These are phyloP conservation scores for Aureoboletus auriporus DNA, from an alignment of 768 basidiomycete genomes.

Conservation along the genomic window DNA sequence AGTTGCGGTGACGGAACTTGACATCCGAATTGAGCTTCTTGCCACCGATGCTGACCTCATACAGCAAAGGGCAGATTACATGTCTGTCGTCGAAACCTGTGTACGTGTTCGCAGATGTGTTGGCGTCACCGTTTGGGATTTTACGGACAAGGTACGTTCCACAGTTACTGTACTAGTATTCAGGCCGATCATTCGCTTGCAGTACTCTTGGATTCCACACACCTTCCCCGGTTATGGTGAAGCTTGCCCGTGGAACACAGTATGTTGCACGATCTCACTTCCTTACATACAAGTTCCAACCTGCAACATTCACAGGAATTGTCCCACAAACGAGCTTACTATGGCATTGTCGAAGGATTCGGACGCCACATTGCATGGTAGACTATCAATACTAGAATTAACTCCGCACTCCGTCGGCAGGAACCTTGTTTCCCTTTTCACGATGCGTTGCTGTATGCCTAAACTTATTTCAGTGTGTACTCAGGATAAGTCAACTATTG, in stretches of 20 bases:
- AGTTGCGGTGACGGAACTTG: constrained; percentile 66
- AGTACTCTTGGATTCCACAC: constrained; percentile 16
- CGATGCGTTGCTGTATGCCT: no score
- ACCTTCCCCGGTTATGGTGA: constrained; percentile 8
- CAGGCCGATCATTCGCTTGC: neutral
- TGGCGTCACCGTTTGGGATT: constrained; percentile 40
- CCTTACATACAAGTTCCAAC: neutral
- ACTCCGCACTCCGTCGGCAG: no score
- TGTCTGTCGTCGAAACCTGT: constrained; percentile 53
- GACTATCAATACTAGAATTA: neutral
- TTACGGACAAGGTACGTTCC: constrained; percentile 30
- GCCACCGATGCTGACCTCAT: constrained; percentile 43
- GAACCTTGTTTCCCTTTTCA: no score
- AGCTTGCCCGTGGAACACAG: constrained; percentile 16
- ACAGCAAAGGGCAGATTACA: constrained; percentile 58
- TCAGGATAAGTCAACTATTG: no score
- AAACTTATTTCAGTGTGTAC: no score
- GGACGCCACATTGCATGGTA: neutral
- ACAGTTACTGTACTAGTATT: constrained; percentile 18
- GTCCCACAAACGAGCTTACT: constrained; percentile 12
- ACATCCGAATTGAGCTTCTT: constrained; percentile 55
- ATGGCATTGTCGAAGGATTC: constrained; percentile 12
- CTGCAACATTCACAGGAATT: constrained; percentile 5
- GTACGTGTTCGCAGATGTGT: constrained; percentile 35
- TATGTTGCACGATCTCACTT: neutral